Conservation (phyloP, 2,329 filamentous ascomycete species). For the Diatrype stigma region DNA sequence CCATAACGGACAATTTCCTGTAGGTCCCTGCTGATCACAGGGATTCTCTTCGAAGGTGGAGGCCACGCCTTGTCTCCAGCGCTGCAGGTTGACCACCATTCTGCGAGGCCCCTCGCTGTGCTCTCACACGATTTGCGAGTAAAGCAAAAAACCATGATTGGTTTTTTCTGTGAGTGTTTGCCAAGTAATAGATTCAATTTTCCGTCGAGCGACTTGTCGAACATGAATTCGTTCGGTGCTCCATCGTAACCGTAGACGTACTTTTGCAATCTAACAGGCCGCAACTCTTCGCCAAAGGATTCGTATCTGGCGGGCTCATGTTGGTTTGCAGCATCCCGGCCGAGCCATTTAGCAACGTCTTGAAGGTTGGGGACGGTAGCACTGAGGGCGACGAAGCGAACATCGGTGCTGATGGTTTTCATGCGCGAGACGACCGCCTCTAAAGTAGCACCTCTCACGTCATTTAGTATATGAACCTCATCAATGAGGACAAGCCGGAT, state of each 20-base stretch:
- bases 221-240: slow-evolving; percentile 67
- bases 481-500: slow-evolving; percentile 81
- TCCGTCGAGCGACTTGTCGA: slow-evolving; percentile 64
- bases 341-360: slow-evolving; percentile 78
- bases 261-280: slow-evolving; percentile 73
- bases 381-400: slow-evolving; percentile 77
- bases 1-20: slow-evolving; percentile 47
- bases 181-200: slow-evolving; percentile 64
- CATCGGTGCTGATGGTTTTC: slow-evolving; percentile 72
- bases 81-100: slow-evolving; percentile 56
- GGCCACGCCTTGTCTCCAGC: slow-evolving; percentile 59
- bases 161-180: slow-evolving; percentile 66
- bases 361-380: slow-evolving; percentile 79
- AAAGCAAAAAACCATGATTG: slow-evolving; percentile 79
- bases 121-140: slow-evolving; percentile 66
- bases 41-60: slow-evolving; percentile 45
- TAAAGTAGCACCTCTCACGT: slow-evolving; percentile 71
- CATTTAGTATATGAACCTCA: slow-evolving; percentile 83
- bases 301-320: slow-evolving; percentile 62
- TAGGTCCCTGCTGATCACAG: slow-evolving; percentile 56
- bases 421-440: slow-evolving; percentile 84
- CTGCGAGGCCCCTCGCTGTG: slow-evolving; percentile 64
- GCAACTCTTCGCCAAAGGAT: slow-evolving; percentile 73
- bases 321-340: slow-evolving; percentile 56
- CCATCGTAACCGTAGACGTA: slow-evolving; percentile 69